These are phyloP conservation scores for Phyllosticta citrichinensis DNA, from an alignment of 2,329 filamentous ascomycete species.

Conservation along the genomic window DNA sequence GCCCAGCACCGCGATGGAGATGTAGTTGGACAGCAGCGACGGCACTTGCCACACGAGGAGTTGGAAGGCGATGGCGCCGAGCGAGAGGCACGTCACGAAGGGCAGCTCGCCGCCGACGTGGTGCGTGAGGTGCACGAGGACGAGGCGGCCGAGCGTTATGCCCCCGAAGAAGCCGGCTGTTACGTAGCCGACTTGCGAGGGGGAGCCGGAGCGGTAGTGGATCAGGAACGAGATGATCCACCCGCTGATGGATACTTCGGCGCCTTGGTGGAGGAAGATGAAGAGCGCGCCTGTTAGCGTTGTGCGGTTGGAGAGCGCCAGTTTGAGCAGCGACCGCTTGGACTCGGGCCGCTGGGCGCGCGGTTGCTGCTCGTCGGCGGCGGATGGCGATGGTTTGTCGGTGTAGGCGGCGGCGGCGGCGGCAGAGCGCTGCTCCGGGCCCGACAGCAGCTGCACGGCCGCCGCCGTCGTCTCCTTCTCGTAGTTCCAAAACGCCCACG, in stretches of 20 bases:
- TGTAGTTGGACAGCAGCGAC: slow-evolving; percentile 49
- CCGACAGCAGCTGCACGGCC: background rate
- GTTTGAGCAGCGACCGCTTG: slow-evolving; percentile 40
- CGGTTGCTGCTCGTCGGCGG: slow-evolving; percentile 14
- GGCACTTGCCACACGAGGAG: slow-evolving; percentile 71
- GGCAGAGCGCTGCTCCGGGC: background rate
- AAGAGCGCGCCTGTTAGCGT: slow-evolving; percentile 69
- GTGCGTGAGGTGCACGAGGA: slow-evolving; percentile 56
- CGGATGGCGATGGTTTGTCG: background rate
- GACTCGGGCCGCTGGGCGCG: slow-evolving; percentile 15
- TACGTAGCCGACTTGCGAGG: slow-evolving; percentile 66
- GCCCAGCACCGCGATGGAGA: slow-evolving; percentile 51
- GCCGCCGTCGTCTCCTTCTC: slow-evolving; percentile 45
- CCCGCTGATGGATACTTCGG: slow-evolving; percentile 72
- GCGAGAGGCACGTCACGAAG: slow-evolving; percentile 54
- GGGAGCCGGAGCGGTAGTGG: slow-evolving; percentile 57
- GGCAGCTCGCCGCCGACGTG: slow-evolving; percentile 55
- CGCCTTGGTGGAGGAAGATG: slow-evolving; percentile 79
- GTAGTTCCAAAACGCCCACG: slow-evolving; percentile 61
- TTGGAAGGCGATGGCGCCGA: slow-evolving; percentile 57
- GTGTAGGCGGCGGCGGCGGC: background rate
- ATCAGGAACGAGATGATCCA: slow-evolving; percentile 86
- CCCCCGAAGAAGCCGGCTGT: slow-evolving; percentile 60
- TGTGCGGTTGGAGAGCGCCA: slow-evolving; percentile 42
- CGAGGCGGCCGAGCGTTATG: slow-evolving; percentile 66